These are phyloP conservation scores for Fusarium pininemorale DNA, from an alignment of 2,329 filamentous ascomycete species.

Conservation along the genomic window DNA sequence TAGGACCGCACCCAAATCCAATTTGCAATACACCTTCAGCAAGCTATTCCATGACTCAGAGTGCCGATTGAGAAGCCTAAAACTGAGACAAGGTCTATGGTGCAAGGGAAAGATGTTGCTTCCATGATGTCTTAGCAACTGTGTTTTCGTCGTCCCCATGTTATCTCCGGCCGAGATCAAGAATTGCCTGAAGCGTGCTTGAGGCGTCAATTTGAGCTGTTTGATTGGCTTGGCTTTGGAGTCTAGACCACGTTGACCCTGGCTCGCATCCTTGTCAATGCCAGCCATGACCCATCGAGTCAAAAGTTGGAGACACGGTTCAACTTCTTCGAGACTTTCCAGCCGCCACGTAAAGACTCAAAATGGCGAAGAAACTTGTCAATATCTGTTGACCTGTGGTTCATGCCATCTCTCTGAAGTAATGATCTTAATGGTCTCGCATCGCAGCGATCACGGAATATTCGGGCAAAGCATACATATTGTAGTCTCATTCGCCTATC, in stretches of 20 bases:
- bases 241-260: neutral
- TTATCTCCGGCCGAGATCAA: neutral
- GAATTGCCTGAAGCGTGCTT: constrained; percentile 2
- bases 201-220: neutral
- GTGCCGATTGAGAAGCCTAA: neutral
- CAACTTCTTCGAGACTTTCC: neutral
- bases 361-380: neutral
- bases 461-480: neutral
- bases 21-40: neutral
- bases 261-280: neutral
- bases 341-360: neutral
- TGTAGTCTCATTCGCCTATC: neutral
- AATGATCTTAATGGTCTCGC: neutral
- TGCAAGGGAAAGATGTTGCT: neutral
- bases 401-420: neutral
- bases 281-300: neutral
- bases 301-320: neutral
- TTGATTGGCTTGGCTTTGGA: neutral
- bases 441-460: neutral
- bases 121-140: neutral
- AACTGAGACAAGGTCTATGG: neutral
- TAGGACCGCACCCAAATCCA: neutral
- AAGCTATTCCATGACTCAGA: neutral
- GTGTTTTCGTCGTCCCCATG: neutral
- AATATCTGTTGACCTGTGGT: neutral